Base-by-base conservation (phyloP, 495 filamentous ascomycete species). In the Pseudomonodictys pantanalensis region DNA sequence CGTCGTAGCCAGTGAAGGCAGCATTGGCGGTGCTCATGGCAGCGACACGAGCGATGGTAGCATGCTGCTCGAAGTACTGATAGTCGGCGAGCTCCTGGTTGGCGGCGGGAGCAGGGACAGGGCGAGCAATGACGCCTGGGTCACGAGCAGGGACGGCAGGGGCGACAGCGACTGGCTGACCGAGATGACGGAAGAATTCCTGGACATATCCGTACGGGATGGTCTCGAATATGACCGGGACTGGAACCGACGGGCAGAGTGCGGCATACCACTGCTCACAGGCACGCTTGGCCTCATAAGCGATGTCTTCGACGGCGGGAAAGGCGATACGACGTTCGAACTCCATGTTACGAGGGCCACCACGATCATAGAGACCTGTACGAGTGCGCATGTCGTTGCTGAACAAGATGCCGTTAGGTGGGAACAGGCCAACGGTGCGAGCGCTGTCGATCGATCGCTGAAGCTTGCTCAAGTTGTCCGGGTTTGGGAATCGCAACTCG, bases 391-490 rank as follows among this genome's bases (percentile, higher is more conserved):
- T 48, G 26, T 55, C 55, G 3, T 32, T 32, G 10, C 12, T 44
- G 23, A 22, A 6, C 6, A 24, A 35, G 25, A 12, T 15, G 11
- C 42, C 41, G 20, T 48, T 26, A 0, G 64, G 59, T 1, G 59
- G 64, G 39, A 54, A 67, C 3, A 67, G 64, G 38, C 65, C 65
- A 12, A 60, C 23, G 25, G 17, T 28, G 8, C 45, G 44, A 7
- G 60, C 60, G 39, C 46, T 60, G 20, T 64, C 60, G 24, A 61
- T 58, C 0, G 65, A 68, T 0, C 65, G 60, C 20, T 64, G 56
- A 1, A 68, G 48, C 48, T 68, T 68, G 18, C 42, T 29, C 2
- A 26, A 23, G 32, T 68, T 68, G 50, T 68, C 57, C 0, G 65
- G 60, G 0, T 12, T 23, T 9, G 60, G 60, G 41, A 68, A 64